A percentile compares a stretch with the other conserved stretches of the same genome.
phyloP scores from a whole-genome alignment of 805 yeast genomes.

The Blastobotrys mokoenaii region DNA sequence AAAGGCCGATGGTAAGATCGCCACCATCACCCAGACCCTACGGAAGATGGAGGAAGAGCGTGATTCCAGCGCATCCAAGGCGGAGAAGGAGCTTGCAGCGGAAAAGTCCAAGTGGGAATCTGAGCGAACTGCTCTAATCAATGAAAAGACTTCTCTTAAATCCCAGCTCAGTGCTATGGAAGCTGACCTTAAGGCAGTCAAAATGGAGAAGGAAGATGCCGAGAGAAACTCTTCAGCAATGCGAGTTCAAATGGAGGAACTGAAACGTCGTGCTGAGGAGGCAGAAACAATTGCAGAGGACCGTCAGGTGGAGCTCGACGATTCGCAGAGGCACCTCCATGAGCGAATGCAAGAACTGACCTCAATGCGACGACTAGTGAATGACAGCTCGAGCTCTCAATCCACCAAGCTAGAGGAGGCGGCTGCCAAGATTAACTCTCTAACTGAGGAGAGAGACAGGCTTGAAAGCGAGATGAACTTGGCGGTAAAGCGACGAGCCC shows the following conservation, averaged over 20 bases:
- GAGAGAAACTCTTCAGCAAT: conserved; percentile 14
- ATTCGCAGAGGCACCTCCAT: conserved; percentile 60
- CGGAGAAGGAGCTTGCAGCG: conserved; percentile 11
- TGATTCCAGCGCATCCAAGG: conserved; percentile 1
- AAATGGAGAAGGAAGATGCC: conserved; percentile 6
- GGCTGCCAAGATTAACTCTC: conserved; percentile 40
- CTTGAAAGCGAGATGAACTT: conserved; percentile 46
- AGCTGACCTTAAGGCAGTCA: conserved; percentile 10
- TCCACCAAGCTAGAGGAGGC: conserved; percentile 46
- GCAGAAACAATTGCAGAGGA: conserved; percentile 73
- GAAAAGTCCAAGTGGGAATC: conserved; percentile 11
- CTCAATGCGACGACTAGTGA: conserved; percentile 57
- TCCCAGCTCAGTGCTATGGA: conserved; percentile 9
- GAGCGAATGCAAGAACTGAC: conserved; percentile 75
- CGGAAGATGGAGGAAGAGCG: conserved; percentile 15
- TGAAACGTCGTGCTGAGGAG: conserved; percentile 56
- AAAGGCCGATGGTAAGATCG: conserved; percentile 25
- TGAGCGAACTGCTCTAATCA: conserved; percentile 13
- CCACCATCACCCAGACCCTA: conserved; percentile 11
- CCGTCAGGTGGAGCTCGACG: conserved; percentile 76
- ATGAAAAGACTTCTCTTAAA: conserved; percentile 12
- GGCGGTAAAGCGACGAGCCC: conserved; percentile 44
- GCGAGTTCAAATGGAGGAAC: conserved; percentile 27
- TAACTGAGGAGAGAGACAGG: conserved; percentile 53
- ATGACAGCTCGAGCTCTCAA: conserved; percentile 58